These are phyloP conservation scores for Epichloe sylvatica DNA, from an alignment of 2,329 filamentous ascomycete species.

Conservation along the genomic window DNA sequence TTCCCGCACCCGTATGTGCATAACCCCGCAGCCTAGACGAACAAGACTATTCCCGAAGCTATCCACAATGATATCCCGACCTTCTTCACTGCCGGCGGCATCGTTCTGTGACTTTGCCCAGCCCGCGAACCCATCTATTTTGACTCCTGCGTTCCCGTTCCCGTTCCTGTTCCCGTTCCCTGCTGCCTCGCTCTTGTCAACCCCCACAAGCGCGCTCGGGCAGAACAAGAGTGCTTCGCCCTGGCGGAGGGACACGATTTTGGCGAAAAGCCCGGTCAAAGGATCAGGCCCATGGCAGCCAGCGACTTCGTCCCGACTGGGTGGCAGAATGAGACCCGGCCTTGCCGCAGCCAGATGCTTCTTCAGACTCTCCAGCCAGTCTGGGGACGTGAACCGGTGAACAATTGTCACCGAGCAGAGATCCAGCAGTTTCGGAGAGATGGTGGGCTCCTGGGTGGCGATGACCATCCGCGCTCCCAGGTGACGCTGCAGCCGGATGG, in stretches of 20 bases:
- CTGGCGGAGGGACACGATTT: slow-evolving; percentile 27
- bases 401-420: slow-evolving; percentile 59
- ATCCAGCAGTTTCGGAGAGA: slow-evolving; percentile 54
- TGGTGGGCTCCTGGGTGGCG: slow-evolving; percentile 63
- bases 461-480: slow-evolving; percentile 53
- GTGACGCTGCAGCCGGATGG: slow-evolving; percentile 60
- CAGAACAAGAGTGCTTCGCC: slow-evolving; percentile 35
- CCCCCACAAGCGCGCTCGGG: slow-evolving; percentile 26
- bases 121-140: not conserved
- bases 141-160: not conserved
- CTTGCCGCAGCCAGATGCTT: slow-evolving; percentile 29
- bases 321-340: not conserved
- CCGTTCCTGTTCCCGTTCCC: not conserved
- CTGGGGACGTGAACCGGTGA: slow-evolving; percentile 55
- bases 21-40: slow-evolving; percentile 22
- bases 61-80: not conserved
- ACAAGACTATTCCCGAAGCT: not conserved
- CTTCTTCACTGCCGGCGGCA: not conserved
- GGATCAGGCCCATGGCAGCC: not conserved
- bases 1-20: slow-evolving; percentile 27
- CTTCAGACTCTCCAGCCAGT: slow-evolving; percentile 38
- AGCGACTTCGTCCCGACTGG: not conserved
- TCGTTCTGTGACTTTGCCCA: not conserved
- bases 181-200: not conserved
- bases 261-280: slow-evolving; percentile 22